Evolutionary conservation across 169 alveolate genomes (phyloP).

Genomic region (Plasmodium adleri): DNA sequence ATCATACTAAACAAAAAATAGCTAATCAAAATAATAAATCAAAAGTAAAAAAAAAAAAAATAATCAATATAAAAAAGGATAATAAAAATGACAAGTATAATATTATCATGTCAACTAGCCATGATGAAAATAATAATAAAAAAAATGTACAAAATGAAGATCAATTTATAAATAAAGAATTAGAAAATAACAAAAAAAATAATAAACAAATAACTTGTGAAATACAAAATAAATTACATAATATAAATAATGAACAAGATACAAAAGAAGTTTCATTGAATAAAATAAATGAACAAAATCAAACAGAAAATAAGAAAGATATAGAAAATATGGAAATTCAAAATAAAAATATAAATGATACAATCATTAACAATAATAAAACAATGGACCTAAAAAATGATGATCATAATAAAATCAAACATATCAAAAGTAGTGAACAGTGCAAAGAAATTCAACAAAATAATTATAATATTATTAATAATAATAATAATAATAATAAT

Average conservation of each 20-base stretch:
- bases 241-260: background rate
- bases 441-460: background rate
- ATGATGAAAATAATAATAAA: background rate
- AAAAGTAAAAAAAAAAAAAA: background rate
- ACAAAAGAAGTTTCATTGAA: background rate
- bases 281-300: background rate
- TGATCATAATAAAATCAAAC: background rate
- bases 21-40: background rate
- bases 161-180: conserved; percentile 1
- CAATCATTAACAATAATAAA: background rate
- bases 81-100: conserved; percentile 3
- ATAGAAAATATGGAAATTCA: background rate
- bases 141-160: conserved; percentile 4
- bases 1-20: background rate
- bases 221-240: background rate
- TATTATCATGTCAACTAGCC: no score
- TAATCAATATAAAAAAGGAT: conserved; percentile 2
- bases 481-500: background rate
- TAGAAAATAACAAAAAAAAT: background rate
- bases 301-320: background rate
- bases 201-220: background rate
- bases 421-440: background rate
- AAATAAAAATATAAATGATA: background rate
- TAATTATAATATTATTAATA: background rate
- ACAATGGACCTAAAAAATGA: background rate